These are phyloP conservation scores for Trametes cingulata DNA, from an alignment of 768 basidiomycete species.

Conservation along the genomic window DNA sequence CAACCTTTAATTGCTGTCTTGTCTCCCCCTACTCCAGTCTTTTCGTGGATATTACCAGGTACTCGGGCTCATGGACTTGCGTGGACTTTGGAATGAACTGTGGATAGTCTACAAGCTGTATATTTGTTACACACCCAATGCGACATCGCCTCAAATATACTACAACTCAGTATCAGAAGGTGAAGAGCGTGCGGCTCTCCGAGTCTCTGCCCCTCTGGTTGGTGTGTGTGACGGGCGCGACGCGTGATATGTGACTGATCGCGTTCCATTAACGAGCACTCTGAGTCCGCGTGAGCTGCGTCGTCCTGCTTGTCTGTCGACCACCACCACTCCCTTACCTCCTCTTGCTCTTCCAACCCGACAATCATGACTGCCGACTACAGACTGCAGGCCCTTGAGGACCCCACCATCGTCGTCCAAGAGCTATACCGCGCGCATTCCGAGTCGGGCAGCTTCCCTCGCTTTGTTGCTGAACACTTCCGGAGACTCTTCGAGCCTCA, in stretches of 20 bases:
- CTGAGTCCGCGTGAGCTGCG: background rate
- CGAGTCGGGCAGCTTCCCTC: constrained; percentile 30
- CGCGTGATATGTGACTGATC: constrained; percentile 18
- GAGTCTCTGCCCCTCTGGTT: too few species aligned
- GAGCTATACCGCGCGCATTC: constrained; percentile 38
- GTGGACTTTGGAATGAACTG: background rate
- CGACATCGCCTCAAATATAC: background rate
- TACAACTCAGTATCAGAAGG: background rate
- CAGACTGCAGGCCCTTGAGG: constrained; percentile 48
- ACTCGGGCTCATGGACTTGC: background rate
- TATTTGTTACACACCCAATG: background rate
- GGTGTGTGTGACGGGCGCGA: constrained; percentile 12
- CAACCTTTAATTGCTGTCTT: background rate
- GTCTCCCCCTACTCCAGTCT: background rate
- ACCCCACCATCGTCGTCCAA: constrained; percentile 51
- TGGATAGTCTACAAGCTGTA: background rate
- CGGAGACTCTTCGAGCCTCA: constrained; percentile 30
- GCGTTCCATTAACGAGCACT: constrained; percentile 7
- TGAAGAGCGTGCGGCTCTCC: too few species aligned
- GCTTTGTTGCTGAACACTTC: constrained; percentile 33
- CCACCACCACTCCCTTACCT: background rate
- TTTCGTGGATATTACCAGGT: background rate
- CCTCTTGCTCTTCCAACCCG: background rate
- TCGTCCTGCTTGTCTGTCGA: background rate
- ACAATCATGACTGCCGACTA: constrained; percentile 53